These are phyloP conservation scores for Cercospora berteroae DNA, from an alignment of 2,329 filamentous ascomycete species.

Conservation along the genomic window DNA sequence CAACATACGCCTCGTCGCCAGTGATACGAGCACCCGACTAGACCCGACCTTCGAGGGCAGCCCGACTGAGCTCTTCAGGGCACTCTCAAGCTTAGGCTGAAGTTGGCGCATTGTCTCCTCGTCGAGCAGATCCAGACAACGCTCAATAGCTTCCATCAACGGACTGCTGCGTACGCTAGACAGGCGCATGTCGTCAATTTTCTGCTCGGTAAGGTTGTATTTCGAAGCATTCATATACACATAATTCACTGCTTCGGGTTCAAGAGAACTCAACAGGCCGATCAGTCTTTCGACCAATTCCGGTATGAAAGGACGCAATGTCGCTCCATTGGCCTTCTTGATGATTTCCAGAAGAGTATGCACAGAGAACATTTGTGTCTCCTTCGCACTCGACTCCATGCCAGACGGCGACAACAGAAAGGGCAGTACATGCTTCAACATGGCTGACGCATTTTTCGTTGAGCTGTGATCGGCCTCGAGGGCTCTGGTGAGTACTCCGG, in stretches of 20 bases:
- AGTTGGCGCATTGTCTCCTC: conserved; percentile 72
- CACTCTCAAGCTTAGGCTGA: conserved; percentile 68
- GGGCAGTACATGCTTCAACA: conserved; percentile 83
- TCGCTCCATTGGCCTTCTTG: conserved; percentile 76
- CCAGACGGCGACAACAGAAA: conserved; percentile 88
- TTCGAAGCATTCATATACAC: conserved; percentile 83
- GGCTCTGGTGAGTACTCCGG: conserved; percentile 79
- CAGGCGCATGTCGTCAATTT: conserved; percentile 84
- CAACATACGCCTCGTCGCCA: conserved; percentile 75
- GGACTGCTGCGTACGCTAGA: conserved; percentile 80
- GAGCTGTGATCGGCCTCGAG: conserved; percentile 74
- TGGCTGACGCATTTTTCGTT: conserved; percentile 65
- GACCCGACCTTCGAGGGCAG: conserved; percentile 94
- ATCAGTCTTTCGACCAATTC: conserved; percentile 78
- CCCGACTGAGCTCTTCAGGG: conserved; percentile 82
- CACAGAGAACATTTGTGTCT: conserved; percentile 79
- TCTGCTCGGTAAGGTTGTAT: conserved; percentile 80
- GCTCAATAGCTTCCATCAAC: conserved; percentile 87
- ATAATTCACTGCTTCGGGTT: conserved; percentile 87
- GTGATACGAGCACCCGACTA: conserved; percentile 75
- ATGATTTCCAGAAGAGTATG: conserved; percentile 82
- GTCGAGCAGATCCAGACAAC: conserved; percentile 81
- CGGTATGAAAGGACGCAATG: conserved; percentile 76
- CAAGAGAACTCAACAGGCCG: conserved; percentile 78
- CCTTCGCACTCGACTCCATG: conserved; percentile 82